A percentile compares a stretch with the other conserved stretches of the same genome.
These are phyloP conservation scores for Xylaria sp. DNA, from an alignment of 2,329 filamentous ascomycete species.

Conservation along the genomic window DNA sequence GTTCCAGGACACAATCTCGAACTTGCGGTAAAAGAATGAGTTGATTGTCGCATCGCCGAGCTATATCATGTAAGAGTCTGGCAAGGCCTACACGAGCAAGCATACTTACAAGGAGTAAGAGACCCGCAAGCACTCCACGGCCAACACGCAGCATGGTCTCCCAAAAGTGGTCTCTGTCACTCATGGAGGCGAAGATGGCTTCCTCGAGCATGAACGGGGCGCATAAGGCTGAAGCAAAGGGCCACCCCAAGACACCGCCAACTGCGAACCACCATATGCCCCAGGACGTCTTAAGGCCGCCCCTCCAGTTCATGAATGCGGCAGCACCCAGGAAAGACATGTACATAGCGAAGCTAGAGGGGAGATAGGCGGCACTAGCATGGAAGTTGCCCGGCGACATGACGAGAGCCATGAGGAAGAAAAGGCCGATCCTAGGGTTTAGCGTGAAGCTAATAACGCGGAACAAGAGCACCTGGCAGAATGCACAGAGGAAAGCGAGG, in stretches of 20 bases:
- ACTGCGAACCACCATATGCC: conserved; percentile 92
- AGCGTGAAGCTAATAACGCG: conserved; percentile 76
- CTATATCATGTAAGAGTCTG: conserved; percentile 49
- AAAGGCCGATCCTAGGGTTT: conserved; percentile 81
- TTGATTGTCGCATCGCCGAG: conserved; percentile 74
- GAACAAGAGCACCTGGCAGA: conserved; percentile 83
- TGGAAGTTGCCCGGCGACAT: conserved; percentile 93
- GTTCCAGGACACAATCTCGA: conserved; percentile 82
- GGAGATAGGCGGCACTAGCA: conserved; percentile 83
- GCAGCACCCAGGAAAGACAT: conserved; percentile 83
- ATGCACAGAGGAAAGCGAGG: conserved; percentile 77
- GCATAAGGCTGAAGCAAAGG: conserved; percentile 84
- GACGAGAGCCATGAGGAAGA: conserved; percentile 79
- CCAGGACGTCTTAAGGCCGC: conserved; percentile 76
- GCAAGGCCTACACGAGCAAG: background rate
- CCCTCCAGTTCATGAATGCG: conserved; percentile 88
- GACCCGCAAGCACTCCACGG: conserved; percentile 69
- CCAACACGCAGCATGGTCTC: conserved; percentile 65
- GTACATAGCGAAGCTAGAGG: conserved; percentile 98
- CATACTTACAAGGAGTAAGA: conserved; percentile 71
- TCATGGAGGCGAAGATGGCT: conserved; percentile 60
- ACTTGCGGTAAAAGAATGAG: conserved; percentile 81
- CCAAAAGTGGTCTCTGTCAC: conserved; percentile 63
- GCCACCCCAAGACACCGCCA: conserved; percentile 89
- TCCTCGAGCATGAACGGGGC: conserved; percentile 84